These are phyloP conservation scores for Fusarium sulawesiense DNA, from an alignment of 2,329 filamentous ascomycete species.

Conservation along the genomic window DNA sequence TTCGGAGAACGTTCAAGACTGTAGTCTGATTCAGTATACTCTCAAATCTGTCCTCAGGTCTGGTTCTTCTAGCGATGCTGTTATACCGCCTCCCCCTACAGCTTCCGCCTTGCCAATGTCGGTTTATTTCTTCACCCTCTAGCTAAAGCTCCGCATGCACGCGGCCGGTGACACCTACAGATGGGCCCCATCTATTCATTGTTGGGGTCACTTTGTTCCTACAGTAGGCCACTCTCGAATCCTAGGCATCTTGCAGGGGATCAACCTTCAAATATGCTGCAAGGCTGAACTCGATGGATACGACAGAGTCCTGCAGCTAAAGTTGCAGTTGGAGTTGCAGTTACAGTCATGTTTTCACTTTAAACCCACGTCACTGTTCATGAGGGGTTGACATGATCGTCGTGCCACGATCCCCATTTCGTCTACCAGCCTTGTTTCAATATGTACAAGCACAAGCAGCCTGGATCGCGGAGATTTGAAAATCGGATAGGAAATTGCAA, in stretches of 20 bases:
- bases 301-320: background rate
- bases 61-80: background rate
- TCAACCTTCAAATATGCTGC: conserved; percentile 18
- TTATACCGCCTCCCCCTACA: background rate
- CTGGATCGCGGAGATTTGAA: background rate
- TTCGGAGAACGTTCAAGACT: background rate
- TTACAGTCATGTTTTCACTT: background rate
- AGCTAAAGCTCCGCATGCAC: conserved; percentile 26
- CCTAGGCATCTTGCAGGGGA: conserved; percentile 27
- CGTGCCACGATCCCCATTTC: conserved; percentile 20
- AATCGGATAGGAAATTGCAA: background rate
- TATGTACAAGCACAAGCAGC: background rate
- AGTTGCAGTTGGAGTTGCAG: background rate
- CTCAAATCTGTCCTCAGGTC: background rate
- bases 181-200: conserved; percentile 3
- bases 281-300: conserved; percentile 31
- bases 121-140: conserved; percentile 20
- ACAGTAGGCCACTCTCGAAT: conserved; percentile 16
- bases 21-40: background rate
- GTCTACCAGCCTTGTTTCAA: conserved; percentile 17
- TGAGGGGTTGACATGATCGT: conserved; percentile 21
- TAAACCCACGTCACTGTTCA: conserved; percentile 22
- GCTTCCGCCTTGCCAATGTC: background rate
- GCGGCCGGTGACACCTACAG: conserved; percentile 15
- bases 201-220: conserved; percentile 26